A percentile compares a stretch with the other conserved stretches of the same genome.
Evolutionary conservation across 73 alveolate species (phyloP).

Genomic region (Vitrella brassicaformis): DNA sequence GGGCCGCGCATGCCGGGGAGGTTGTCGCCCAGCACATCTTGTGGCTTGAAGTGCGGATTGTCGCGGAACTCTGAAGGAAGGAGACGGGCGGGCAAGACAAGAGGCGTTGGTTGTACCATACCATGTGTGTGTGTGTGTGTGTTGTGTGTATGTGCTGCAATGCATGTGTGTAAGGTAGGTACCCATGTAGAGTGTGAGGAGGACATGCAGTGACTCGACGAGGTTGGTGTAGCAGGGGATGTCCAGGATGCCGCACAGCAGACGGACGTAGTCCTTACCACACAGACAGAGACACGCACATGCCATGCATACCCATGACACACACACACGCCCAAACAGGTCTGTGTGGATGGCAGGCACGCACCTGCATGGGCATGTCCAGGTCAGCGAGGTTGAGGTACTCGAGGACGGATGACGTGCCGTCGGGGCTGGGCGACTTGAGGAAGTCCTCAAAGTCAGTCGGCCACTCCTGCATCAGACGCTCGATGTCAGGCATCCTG

Average conservation of each 20-base stretch:
- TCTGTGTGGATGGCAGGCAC: background rate
- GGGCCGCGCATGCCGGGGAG: no score
- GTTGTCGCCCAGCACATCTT: no score
- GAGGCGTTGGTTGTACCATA: no score
- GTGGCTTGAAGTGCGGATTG: no score
- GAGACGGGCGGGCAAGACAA: no score
- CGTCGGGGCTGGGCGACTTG: background rate
- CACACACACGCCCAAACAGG: background rate
- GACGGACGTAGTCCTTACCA: background rate
- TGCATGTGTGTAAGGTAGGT: no score
- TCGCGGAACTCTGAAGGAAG: no score
- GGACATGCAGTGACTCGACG: background rate
- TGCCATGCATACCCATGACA: background rate
- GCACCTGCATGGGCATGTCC: background rate
- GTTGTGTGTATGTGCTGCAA: no score
- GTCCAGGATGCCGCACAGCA: background rate
- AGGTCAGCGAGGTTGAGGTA: no score
- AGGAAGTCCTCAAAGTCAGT: background rate
- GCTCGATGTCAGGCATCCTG: constrained; percentile 51
- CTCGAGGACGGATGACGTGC: no score
- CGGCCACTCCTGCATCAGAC: constrained; percentile 29
- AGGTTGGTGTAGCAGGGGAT: background rate
- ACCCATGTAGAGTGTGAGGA: background rate
- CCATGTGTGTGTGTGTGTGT: no score
- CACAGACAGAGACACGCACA: background rate